Base-by-base conservation (phyloP, 1,284 basidiomycete genomes). In the Xerocomus amazonicus region DNA sequence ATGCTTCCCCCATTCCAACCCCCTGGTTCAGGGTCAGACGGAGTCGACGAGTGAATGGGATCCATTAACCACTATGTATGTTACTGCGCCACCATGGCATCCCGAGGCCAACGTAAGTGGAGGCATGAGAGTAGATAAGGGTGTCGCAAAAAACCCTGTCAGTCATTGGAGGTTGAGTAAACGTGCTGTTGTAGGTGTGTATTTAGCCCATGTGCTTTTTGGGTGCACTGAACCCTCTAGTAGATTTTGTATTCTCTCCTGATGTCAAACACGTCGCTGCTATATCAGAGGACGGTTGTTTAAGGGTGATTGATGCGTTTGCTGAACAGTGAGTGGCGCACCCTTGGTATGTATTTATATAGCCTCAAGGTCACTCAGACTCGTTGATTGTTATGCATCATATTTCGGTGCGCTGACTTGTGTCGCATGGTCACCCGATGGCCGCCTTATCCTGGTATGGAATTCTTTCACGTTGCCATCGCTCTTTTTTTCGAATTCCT, bases 361-460 rank as follows among this genome's bases (percentile, higher is more conserved):
- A n/a, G 42, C 14, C 37, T 52, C 35, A 61, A 46, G 29, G 33
- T 37, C 32, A 42, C 39, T 9, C 52, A 92, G 89, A 58, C 78
- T 96, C 26, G 80, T 92, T 28, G 92, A 97, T 63, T 91, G 89
- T 54, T 97, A 91, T 62, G 83, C 90, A 3, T 90, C 91, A 8
- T 97, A 97, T 68, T 97, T 96, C 63, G 94, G 93, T 13, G 80
- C 90, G 1, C 67, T 99, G 28, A 92, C 84, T 8, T 94, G 88
- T 59, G 81, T 96, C 2, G 84, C 90, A 0, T 98, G 95, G 94
- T 95, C 92, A 9, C 93, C 94, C 1, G 95, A 98, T 67, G 91
- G 92, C 17, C 83, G 92, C 36, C 95, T 97, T 62, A 85, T 98
- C 31, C 71, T 97, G 48, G 92, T 91, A 65, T 49, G 76, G 65